Base-by-base conservation (phyloP, 1,139 yeast species). In the Candida sanyaensis region DNA sequence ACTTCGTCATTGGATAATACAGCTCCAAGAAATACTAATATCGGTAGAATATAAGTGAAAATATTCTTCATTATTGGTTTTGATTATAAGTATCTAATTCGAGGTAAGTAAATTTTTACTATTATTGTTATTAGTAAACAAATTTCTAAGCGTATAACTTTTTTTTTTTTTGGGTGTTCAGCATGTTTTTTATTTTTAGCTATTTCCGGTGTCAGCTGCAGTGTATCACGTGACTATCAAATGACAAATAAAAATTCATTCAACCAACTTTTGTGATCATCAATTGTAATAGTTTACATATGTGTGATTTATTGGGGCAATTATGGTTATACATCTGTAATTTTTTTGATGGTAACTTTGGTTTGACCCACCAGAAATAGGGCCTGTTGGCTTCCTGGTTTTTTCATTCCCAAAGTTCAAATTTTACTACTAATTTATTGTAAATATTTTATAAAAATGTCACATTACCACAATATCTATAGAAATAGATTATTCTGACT, bases 31-130 rank as follows among this genome's bases (percentile, higher is more conserved):
- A 30, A 10, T 23, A 32, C 29, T 17, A 40, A n/a, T 21, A 45
- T 28, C 37, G 44, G 47, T 45, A 45, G 47, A 31, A 41, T 36
- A 29, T 8, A 26, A n/a, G 29, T 23, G 28, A 42, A 36, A 8
- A 42, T 4, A 12, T 29, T 40, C 27, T 40, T 40, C 42, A 40
- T 40, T 29, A n/a, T 12, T 34, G 38, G 38, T 34, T 27, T 27
- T 4, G 37, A 7, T 30, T 6, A 30, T 23, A 29, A 12, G 32
- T 39, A 29, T 29, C 32, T 17, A 32, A 32, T 32, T 9, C 17
- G 4, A n/a, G 3, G 21, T 17, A 2, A 3, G 3, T 17, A 17
- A 17, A 17, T 17, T 17, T 3, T 17, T 17, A 17, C 3, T 17
- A 17, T 31, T 7, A 7, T 11, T 1, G 34, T 11, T 31, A n/a